phyloP scores from a whole-genome alignment of 192 early-diverging fungal genomes.

The Allomyces macrogynus region DNA sequence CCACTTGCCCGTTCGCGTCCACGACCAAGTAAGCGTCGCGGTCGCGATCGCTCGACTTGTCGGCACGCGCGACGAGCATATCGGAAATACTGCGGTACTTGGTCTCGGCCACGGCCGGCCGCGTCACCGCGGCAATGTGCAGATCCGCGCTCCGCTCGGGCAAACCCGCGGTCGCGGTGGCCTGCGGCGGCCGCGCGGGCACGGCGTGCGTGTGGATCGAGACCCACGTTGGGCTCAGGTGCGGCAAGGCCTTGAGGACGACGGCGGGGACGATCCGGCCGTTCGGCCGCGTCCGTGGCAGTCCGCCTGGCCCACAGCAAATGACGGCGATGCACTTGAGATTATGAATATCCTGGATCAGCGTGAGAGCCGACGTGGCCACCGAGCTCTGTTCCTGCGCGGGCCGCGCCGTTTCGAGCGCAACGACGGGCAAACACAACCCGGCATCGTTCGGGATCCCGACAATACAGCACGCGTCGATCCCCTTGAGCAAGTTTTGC shows the following conservation, averaged over 20 bases:
- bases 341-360: constrained; percentile 2
- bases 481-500: constrained; percentile 1
- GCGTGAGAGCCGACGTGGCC: not conserved
- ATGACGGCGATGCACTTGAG: constrained; percentile 6
- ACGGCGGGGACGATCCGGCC: not conserved
- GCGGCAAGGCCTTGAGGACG: not conserved
- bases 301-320: not conserved
- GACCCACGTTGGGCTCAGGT: not conserved
- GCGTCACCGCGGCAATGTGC: constrained; percentile 8
- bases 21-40: constrained; percentile 3
- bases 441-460: not conserved
- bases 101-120: constrained; percentile 4
- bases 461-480: constrained; percentile 6
- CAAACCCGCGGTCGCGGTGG: not conserved
- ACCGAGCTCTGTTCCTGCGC: not conserved
- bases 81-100: constrained; percentile 11
- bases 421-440: constrained; percentile 10
- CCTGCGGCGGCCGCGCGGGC: not conserved
- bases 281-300: constrained; percentile 4
- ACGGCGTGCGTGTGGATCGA: not conserved
- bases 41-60: constrained; percentile 2
- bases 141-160: not conserved
- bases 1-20: constrained; percentile 9
- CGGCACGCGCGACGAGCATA: constrained; percentile 7
- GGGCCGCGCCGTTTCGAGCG: constrained; percentile 6